Percentiles rank a stretch among this genome's conserved stretches.
Evolutionary conservation across 176 grass and related monocot species (phyloP).

Genomic region (Phoenix dactylifera): DNA sequence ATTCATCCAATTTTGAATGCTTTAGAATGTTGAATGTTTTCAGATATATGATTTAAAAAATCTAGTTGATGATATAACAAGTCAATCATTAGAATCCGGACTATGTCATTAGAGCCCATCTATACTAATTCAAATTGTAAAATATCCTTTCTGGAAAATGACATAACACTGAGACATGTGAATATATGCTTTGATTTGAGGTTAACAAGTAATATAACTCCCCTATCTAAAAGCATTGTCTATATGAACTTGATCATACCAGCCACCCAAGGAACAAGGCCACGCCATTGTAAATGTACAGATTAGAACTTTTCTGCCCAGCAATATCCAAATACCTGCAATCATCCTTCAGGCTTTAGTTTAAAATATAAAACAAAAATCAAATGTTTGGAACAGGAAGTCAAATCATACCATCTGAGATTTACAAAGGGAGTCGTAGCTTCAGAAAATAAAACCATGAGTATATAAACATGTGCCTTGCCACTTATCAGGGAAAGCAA

Average conservation of each 20-base stretch:
- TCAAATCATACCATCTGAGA: constrained; percentile 62
- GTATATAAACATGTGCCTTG: constrained; percentile 80
- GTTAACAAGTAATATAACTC: too few relatives aligned
- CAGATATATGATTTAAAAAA: too few relatives aligned
- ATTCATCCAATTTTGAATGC: too few relatives aligned
- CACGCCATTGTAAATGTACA: constrained; percentile 72
- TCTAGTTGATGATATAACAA: too few relatives aligned
- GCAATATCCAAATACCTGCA: constrained; percentile 67
- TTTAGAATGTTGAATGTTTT: too few relatives aligned
- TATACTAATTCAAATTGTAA: too few relatives aligned
- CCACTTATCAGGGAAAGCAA: constrained; percentile 60
- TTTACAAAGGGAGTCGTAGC: constrained; percentile 84
- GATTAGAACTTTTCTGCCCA: constrained; percentile 42
- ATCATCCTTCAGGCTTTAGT: neutral
- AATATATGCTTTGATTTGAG: too few relatives aligned
- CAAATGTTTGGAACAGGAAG: neutral
- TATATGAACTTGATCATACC: constrained; percentile 27
- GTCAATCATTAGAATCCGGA: too few relatives aligned
- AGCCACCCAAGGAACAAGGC: constrained; percentile 74
- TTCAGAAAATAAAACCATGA: constrained; percentile 82
- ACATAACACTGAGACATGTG: too few relatives aligned
- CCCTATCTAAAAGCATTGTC: too few relatives aligned
- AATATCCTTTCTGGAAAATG: too few relatives aligned
- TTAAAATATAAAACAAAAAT: neutral
- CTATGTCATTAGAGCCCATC: too few relatives aligned